Evolutionary conservation across 2,329 filamentous ascomycete genomes (phyloP).

Genomic region (Nemania sp.): DNA sequence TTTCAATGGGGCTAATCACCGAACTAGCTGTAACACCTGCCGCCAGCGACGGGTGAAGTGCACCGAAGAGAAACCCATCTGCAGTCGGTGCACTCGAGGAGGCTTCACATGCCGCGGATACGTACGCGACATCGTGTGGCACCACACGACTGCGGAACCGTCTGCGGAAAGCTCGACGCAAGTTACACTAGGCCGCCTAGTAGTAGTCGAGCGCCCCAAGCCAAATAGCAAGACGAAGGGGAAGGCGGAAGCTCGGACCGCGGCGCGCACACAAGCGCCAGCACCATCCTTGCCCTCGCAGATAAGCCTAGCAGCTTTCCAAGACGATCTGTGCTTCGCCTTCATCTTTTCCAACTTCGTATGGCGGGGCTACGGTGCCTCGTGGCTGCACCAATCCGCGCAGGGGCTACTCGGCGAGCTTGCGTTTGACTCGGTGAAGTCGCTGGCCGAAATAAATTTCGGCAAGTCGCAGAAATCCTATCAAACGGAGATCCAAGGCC

Average conservation of each 20-base stretch:
- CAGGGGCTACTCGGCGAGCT: slow-evolving; percentile 20
- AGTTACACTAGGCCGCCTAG: background rate
- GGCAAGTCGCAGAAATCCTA: slow-evolving; percentile 17
- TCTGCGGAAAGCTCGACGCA: background rate
- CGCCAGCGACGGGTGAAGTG: slow-evolving; percentile 17
- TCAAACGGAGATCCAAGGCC: slow-evolving; percentile 17
- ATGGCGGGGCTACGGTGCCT: slow-evolving; percentile 25
- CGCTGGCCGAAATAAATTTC: slow-evolving; percentile 25
- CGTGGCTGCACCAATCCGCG: slow-evolving; percentile 21
- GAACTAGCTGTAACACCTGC: slow-evolving; percentile 13
- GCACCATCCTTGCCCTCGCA: background rate
- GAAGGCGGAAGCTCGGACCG: background rate
- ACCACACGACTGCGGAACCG: slow-evolving; percentile 1
- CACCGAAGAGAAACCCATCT: slow-evolving; percentile 17
- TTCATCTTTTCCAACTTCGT: slow-evolving; percentile 31
- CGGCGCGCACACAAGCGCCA: background rate
- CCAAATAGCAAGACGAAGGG: background rate
- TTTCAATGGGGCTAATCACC: background rate
- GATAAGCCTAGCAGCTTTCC: slow-evolving; percentile 14
- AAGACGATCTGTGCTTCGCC: slow-evolving; percentile 18
- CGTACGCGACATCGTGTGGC: slow-evolving; percentile 5
- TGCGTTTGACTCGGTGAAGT: slow-evolving; percentile 18
- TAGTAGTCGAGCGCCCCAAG: background rate
- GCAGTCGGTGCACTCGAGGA: slow-evolving; percentile 3
- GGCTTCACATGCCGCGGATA: slow-evolving; percentile 13